Evolutionary conservation across 495 filamentous ascomycete genomes (phyloP), one percentile per base, ranked within the genome.

Genomic region (Xylona heveae): DNA sequence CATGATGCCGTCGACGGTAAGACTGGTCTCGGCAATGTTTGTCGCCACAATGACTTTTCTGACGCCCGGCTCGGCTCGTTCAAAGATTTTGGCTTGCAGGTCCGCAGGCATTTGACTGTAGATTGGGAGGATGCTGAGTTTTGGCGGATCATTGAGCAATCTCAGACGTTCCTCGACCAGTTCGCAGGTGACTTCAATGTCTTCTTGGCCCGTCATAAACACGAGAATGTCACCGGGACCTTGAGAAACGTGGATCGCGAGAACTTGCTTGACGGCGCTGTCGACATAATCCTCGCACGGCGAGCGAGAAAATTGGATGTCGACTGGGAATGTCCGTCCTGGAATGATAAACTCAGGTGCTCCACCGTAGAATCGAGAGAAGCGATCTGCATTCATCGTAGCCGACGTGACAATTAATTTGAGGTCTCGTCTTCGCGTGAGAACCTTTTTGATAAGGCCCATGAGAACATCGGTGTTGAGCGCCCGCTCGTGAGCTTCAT

Each of bases 51-150:
- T 93, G 38, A 90, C 84, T 47, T 99, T 99, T 19, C 90, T 69
- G 0, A 94, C 85, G 1, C 90, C 90, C 0, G 82, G 74, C 3
- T 75, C 59, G 4, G 90, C 90, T 35, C 70, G 69, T 40, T 99
- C 84, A 46, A 99, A 99, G 37, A 99, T 94, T 53, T 82, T 95
- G 17, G 90, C 80, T 48, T 99, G 90, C 23, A 95, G 60, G 52
- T 99, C 90, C 8, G 90, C 90, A 1, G 90, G 90, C 85, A 99
- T 92, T 51, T 95, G 90, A 59, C 81, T 91, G 68, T 99, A 99
- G 22, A 99, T 94, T 0, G 90, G 90, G 14, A 99, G 64, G 27
- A 99, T 92, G 45, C 76, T 84, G 19, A 99, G 70, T 42, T 91
- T 83, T 6, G 84, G 80, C 1, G 90, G 90, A 46, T 95, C 85